These are phyloP conservation scores for Candida nitratophila DNA, from an alignment of 805 yeast species.

Conservation along the genomic window DNA sequence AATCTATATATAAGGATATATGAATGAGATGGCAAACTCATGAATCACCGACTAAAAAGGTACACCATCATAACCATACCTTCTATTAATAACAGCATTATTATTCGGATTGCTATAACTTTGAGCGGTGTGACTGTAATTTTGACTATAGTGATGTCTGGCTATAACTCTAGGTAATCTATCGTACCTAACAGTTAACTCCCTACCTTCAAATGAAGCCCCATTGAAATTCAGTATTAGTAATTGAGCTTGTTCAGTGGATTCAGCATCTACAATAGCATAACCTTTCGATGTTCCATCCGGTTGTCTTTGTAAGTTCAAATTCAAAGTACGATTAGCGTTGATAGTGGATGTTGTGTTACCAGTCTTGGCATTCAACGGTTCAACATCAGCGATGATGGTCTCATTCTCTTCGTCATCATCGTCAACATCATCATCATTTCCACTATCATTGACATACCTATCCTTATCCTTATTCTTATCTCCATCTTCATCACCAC, in stretches of 20 bases:
- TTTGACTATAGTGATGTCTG: slow-evolving; percentile 2
- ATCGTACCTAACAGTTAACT: slow-evolving; percentile 55
- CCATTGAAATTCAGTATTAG: slow-evolving; percentile 47
- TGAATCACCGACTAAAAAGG: too few relatives aligned
- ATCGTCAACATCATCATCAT: too few relatives aligned
- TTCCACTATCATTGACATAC: too few relatives aligned
- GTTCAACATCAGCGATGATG: too few relatives aligned
- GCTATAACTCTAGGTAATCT: slow-evolving; percentile 36
- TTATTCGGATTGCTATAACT: background rate
- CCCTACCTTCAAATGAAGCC: slow-evolving; percentile 49
- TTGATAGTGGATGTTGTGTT: too few relatives aligned
- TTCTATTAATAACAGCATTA: background rate
- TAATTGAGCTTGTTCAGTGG: slow-evolving; percentile 37
- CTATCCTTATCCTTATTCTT: background rate
- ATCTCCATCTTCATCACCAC: background rate
- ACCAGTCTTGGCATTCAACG: too few relatives aligned
- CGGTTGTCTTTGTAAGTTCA: slow-evolving; percentile 29
- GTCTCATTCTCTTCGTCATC: background rate
- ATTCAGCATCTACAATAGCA: slow-evolving; percentile 52
- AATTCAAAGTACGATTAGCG: background rate
- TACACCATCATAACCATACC: too few relatives aligned
- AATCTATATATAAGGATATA: too few relatives aligned
- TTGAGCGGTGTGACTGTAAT: background rate
- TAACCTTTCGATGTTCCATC: slow-evolving; percentile 48
- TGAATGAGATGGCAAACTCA: too few relatives aligned